These are phyloP conservation scores for Pharus latifolius DNA, from an alignment of 176 grass and related monocot genomes.

Conservation along the genomic window DNA sequence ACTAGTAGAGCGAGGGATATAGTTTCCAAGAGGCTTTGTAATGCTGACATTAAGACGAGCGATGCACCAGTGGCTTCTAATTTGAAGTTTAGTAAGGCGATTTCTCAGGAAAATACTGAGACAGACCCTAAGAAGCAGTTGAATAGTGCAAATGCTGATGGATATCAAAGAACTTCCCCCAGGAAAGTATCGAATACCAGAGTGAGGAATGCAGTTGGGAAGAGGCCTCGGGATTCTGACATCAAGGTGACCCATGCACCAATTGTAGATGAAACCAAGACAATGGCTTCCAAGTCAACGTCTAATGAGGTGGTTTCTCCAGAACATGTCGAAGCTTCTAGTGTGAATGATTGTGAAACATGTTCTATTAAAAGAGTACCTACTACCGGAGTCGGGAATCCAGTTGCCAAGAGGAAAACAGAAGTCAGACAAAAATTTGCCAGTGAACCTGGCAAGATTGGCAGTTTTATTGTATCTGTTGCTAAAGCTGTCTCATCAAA, in stretches of 20 bases:
- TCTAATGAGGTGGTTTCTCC: slow-evolving; percentile 19
- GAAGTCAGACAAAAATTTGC: slow-evolving; percentile 25
- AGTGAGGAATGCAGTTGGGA: slow-evolving; percentile 13
- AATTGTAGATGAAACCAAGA: slow-evolving; percentile 13
- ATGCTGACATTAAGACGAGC: background rate
- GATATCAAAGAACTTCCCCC: slow-evolving; percentile 2
- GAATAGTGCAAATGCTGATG: slow-evolving; percentile 16
- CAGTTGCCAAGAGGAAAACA: slow-evolving; percentile 54
- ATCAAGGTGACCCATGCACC: background rate
- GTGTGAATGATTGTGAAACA: slow-evolving; percentile 19
- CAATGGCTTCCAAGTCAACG: background rate
- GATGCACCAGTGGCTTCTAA: background rate
- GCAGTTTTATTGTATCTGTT: slow-evolving; percentile 29
- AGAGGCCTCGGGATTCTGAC: slow-evolving; percentile 5
- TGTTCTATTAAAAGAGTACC: background rate
- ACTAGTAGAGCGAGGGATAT: background rate
- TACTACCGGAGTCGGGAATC: slow-evolving; percentile 34
- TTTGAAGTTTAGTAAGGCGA: slow-evolving; percentile 16
- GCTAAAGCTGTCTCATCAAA: slow-evolving; percentile 9
- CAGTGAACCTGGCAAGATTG: slow-evolving; percentile 20
- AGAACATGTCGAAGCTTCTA: slow-evolving; percentile 6
- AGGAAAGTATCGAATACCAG: slow-evolving; percentile 10
- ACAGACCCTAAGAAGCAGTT: background rate
- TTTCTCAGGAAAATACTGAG: slow-evolving; percentile 14
- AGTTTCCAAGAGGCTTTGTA: slow-evolving; percentile 4